phyloP scores from a whole-genome alignment of 345 rosid species.

The Punica granatum region DNA sequence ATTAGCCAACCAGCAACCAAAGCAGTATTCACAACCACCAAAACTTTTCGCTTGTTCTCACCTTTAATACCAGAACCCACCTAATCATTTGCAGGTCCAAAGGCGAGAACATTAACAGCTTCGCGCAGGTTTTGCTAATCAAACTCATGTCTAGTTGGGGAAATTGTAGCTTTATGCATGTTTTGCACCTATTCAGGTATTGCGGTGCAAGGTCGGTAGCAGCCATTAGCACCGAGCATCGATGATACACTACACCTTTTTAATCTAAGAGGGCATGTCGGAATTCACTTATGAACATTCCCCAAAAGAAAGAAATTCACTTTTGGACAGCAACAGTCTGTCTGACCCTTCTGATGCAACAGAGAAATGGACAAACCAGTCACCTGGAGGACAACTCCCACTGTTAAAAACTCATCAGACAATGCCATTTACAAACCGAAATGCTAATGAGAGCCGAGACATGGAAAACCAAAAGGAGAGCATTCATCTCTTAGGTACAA shows the following conservation, averaged over 20 bases:
- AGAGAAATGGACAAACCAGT: not conserved
- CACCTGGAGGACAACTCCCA: not conserved
- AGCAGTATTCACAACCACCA: not conserved
- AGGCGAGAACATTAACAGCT: too few species aligned
- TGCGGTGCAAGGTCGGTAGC: not conserved
- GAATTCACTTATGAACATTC: too few species aligned
- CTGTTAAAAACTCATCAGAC: not conserved
- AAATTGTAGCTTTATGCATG: not conserved
- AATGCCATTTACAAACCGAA: not conserved
- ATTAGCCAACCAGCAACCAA: not conserved
- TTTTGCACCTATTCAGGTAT: not conserved
- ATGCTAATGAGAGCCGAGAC: not conserved
- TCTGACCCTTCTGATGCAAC: not conserved
- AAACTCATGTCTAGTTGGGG: not conserved
- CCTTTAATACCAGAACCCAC: not conserved
- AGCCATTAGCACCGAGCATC: not conserved
- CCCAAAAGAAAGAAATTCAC: too few species aligned
- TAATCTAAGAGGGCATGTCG: not conserved
- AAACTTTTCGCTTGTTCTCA: not conserved
- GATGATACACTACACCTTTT: not conserved
- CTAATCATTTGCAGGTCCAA: not conserved
- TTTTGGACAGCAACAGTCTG: not conserved
- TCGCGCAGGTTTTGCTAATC: not conserved
- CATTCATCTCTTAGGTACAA: not conserved
- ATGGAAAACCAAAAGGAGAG: not conserved